phyloP scores from a whole-genome alignment of 2,329 filamentous ascomycete genomes.

The Pestalotiopsis sp. region DNA sequence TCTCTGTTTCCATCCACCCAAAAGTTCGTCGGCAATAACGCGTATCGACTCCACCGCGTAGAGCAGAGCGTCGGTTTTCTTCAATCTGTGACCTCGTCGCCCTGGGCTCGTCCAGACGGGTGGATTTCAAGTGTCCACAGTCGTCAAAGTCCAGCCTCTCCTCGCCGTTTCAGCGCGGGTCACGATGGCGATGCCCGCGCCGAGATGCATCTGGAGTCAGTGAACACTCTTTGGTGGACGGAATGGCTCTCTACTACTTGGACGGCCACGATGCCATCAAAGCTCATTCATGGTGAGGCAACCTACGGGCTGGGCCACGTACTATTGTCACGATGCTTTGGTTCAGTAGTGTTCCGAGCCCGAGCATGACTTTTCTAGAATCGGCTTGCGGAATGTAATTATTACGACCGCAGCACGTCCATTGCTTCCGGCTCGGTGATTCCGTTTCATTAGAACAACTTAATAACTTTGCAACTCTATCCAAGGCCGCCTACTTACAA shows the following conservation, averaged over 20 bases:
- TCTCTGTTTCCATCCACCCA: background rate
- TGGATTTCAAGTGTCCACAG: slow-evolving; percentile 9
- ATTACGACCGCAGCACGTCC: background rate
- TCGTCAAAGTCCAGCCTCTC: slow-evolving; percentile 6
- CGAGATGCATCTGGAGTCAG: background rate
- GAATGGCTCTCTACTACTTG: background rate
- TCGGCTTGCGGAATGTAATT: background rate
- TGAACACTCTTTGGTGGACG: background rate
- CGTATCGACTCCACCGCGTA: slow-evolving; percentile 8
- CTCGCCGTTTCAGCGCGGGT: background rate
- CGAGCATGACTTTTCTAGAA: background rate
- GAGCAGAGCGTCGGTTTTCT: background rate
- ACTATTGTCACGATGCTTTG: background rate
- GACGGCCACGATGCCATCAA: background rate
- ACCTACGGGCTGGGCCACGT: background rate
- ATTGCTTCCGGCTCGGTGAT: background rate
- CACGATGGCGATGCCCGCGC: background rate
- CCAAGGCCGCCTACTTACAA: background rate
- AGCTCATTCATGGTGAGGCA: background rate
- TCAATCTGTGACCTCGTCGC: slow-evolving; percentile 12
- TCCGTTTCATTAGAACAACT: background rate
- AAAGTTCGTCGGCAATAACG: slow-evolving; percentile 4
- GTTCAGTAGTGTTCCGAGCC: background rate
- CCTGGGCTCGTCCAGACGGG: background rate
- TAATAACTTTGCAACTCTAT: background rate